Base-by-base conservation (phyloP, 1,284 basidiomycete species). In the Tylopilus microsporus region DNA sequence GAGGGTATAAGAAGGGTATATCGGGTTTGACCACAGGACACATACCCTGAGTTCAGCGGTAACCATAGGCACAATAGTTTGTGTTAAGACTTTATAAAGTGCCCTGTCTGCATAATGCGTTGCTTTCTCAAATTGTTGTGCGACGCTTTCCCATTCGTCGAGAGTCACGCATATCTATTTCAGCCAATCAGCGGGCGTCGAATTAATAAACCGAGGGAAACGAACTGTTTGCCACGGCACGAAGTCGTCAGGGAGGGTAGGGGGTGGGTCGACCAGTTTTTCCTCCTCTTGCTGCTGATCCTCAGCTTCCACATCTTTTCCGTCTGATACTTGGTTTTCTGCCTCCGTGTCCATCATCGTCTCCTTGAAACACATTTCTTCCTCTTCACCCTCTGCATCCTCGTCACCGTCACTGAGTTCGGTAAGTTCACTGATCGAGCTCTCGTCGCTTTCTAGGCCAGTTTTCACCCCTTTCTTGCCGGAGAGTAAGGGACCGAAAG, bases 151-250 rank as follows among this genome's bases (percentile, higher is more conserved):
- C 92, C 92, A 93, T 63, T 93, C 91, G 8, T 80, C 71, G 18
- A 91, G 76, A n/a, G 89, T 90, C 16, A 87, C 81, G 66, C 88
- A 91, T 62, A 94, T 82, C 89, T 92, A 56, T 12, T 62, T 15
- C 10, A 19, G 18, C 8, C 18, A 10, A 39, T 62, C 12, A 62
- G 63, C 59, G 18, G 54, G 42, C 41, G 25, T 21, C 13, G 19
- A n/a, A 13, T 47, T 34, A 48, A 45, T 36, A 19, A 21, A n/a
- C 56, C 36, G n/a, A 30, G 21, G 56, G 9, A 56, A 47, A 78
- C 85, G 63, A 60, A 91, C 90, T 65, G 87, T 87, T 74, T 93
- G 89, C 91, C 91, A 92, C 70, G 91, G 89, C 56, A 91, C 74
- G 66, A 92, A 88, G 61, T 81, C 80, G 5, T 75, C 76, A 3